Base-by-base conservation (phyloP, 2,329 filamentous ascomycete species). In the Trichoderma brevicompactum region DNA sequence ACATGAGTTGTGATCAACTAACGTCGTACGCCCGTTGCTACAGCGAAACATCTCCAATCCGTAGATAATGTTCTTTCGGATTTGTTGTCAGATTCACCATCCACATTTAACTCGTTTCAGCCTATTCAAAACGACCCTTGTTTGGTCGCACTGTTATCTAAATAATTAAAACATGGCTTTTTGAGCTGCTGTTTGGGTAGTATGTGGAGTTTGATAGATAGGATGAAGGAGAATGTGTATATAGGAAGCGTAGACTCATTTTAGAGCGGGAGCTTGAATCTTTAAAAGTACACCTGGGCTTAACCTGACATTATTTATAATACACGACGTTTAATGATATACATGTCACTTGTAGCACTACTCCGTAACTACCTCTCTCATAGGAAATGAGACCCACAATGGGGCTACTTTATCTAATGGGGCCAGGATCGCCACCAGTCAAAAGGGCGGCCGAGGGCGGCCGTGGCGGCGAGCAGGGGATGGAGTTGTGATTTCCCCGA, bases 101-200 rank as follows among this genome's bases (percentile, higher is more conserved):
- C 44, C 17, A 61, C 55, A 0, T 65, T 65, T 2, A 44, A 49
- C 10, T 32, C 9, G 5, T 65, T 61, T 13, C 46, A 61, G 13
- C 63, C 63, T 6, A 40, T 65, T 9, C 9, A 61, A 40, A 65
- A 65, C 7, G 63, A 65, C 8, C 46, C 63, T 15, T 61, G 63
- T 32, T 46, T 65, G 10, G 63, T 61, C 10, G 40, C 60, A n/a
- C 7, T 64, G 7, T 40, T 64, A 2, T 44, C 59, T n/a, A 62
- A 34, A 23, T 53, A 36, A 13, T 1, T 7, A 38, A 2, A 6
- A 38, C 7, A 10, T 38, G 7, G 7, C 36, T 38, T 10, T 38
- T 8, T 10, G 36, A 38, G 6, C 6, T 7, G 36, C 6, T 4
- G 2, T 38, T 38, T 12, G 23, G 23, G 23, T 28, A 28, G 23